Base-by-base conservation (phyloP, 192 early-diverging fungal species). In the Rhizoclosmatium globosum region DNA sequence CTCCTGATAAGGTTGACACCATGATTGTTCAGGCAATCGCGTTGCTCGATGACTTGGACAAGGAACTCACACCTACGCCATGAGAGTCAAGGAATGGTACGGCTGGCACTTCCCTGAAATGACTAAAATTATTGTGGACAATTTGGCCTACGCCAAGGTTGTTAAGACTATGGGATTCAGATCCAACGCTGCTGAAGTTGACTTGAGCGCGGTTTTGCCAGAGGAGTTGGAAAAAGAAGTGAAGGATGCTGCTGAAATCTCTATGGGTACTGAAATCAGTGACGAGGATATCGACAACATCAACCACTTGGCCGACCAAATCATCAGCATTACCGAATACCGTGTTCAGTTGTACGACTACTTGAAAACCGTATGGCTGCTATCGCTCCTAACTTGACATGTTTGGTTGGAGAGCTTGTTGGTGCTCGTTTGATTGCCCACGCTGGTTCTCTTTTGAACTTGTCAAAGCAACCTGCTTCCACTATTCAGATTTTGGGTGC, bases 41-140 rank as follows among this genome's bases (percentile, higher is more conserved):
- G 53, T 90, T 99, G 11, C 87, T 99, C 81, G 97, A 99, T 87
- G 95, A 99, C 83, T 86, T 99, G 79, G 97, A 99, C 90, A 99
- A 99, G 91, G 97, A 99, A 76, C 88, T 99, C 82, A 99, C 91
- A 97, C 94, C 61, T 99, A 96, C 79, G 89, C 97, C 66, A 99
- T 99, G 97, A 89, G 97, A 64, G 92, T 92, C 81, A 95, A 97
- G 93, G 98, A 99, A 87, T 99, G 98, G 98, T 88, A 99, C 82
- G 96, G 96, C 53, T 99, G 96, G 96, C 98, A 99, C 83, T 99
- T 99, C 92, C 98, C 98, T 58, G 98, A 99, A 91, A 95, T 99
- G 93, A 92, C 90, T 83, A 96, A 94, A 89, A 93, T 98, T 74
- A 87, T 99, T 78, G 92, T 94, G 76, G 96, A 99, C 83, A 99